Evolutionary conservation across 805 yeast species (phyloP).

Genomic region (Metschnikowia orientalis): DNA sequence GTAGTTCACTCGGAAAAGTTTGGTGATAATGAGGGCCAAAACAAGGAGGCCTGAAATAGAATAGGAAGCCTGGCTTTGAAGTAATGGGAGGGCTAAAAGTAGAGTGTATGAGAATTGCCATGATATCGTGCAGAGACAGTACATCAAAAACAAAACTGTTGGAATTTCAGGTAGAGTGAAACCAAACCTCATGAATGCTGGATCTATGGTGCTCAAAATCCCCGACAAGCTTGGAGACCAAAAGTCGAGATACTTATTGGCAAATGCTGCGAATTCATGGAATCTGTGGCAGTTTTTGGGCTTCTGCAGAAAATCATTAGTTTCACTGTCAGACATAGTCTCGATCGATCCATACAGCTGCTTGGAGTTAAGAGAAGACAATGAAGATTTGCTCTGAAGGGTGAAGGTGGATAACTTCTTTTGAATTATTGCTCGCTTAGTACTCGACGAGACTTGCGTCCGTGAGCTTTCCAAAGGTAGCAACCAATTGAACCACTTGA

Average conservation of each 20-base stretch:
- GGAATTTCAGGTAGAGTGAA: constrained; percentile 10
- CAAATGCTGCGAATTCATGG: constrained; percentile 20
- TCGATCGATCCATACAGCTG: constrained; percentile 16
- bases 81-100: constrained; percentile 10
- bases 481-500: constrained; percentile 9
- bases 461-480: constrained; percentile 2
- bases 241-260: constrained; percentile 16
- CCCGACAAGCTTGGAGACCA: constrained; percentile 8
- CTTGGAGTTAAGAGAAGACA: constrained; percentile 9
- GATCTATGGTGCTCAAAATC: constrained; percentile 10
- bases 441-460: neutral
- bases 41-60: neutral
- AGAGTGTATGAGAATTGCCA: constrained; percentile 14
- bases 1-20: constrained; percentile 15
- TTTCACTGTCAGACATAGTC: constrained; percentile 17
- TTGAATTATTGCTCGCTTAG: constrained; percentile 12
- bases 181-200: constrained; percentile 16
- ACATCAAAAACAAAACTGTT: constrained; percentile 7
- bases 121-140: constrained; percentile 6
- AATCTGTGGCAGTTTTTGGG: constrained; percentile 21
- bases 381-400: constrained; percentile 16
- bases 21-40: neutral
- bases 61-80: neutral
- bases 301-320: constrained; percentile 6
- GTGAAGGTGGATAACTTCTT: constrained; percentile 20